Evolutionary conservation across 2,329 filamentous ascomycete genomes (phyloP).

Genomic region (Diaporthe sp.): DNA sequence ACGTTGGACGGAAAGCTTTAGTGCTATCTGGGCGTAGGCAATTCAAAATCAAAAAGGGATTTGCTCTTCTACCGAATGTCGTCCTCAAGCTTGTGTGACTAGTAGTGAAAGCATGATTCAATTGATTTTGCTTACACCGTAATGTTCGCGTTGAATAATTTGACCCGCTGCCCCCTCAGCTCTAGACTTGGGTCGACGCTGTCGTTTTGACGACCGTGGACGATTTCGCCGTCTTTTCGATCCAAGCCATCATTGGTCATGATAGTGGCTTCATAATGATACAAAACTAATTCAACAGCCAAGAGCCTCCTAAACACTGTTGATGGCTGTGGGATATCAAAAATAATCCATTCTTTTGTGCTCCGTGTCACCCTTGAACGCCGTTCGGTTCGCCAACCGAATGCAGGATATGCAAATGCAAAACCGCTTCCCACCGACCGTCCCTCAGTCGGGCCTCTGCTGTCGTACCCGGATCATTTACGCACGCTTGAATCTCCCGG

Average conservation of each 20-base stretch:
- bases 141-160: background rate
- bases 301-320: background rate
- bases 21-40: conserved; percentile 32
- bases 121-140: background rate
- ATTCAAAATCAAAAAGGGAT: conserved; percentile 27
- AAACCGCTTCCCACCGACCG: conserved; percentile 15
- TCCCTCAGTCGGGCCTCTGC: background rate
- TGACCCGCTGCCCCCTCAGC: no score
- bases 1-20: conserved; percentile 26
- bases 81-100: background rate
- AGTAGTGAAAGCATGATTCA: background rate
- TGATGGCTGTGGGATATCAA: conserved; percentile 32
- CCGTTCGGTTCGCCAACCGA: conserved; percentile 16
- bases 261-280: background rate
- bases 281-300: conserved; percentile 9
- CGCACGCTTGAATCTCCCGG: background rate
- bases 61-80: conserved; percentile 19
- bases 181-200: background rate
- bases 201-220: background rate
- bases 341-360: conserved; percentile 1
- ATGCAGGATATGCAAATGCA: conserved; percentile 22
- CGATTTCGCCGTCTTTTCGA: background rate
- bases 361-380: conserved; percentile 31
- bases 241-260: background rate
- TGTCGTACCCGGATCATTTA: background rate